Evolutionary conservation across 495 filamentous ascomycete species (phyloP), one percentile per base, ranked within the genome.

Genomic region (Aspergillus olivimuriae): DNA sequence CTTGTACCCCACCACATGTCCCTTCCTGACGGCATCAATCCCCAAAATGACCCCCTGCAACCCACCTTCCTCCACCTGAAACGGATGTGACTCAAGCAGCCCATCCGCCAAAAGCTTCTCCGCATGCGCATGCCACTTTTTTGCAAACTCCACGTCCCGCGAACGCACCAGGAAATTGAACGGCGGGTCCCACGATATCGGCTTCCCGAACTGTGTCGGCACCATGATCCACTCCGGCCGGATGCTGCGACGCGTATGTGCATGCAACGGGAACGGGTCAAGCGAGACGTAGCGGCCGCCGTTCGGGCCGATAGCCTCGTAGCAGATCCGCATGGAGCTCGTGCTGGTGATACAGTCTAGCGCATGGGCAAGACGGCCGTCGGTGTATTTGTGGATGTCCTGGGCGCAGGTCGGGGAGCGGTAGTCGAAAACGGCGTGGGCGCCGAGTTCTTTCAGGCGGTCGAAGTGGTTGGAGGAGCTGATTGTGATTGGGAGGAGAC

Each of bases 401-500:
- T 49, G 43, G 0, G 57, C 65, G 43, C 58, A 61, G 4, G 57
- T 53, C 4, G 63, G 43, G 0, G 55, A 53, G 5, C 60, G 52
- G 57, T 80, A 80, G 56, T 82, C 73, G 51, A 74, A 78, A 1
- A 62, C 65, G 5, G 49, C 47, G 19, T 52, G 54, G 0, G 75
- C 75, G 4, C 78, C 78, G 9, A 60, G 61, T 1, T 28, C 42
- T 28, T 62, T 58, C 20, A 68, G 60, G 5, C 77, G 55, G 4
- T 59, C 57, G 44, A 70, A 69, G 58, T 78, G 79, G 12, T 51
- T 44, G 0, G 69, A 62, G 0, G 75, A 77, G 43, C 74, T 73
- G 0, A 70, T 75, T 1, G 66, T 50, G 35, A 79, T 61, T 7
- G 68, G 59, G 5, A 48, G 44, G 16, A 54, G 56, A 15, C 72